Evolutionary conservation across 1,284 basidiomycete species (phyloP), one percentile per base, ranked within the genome.

Genomic region (Moesziomyces sp.): DNA sequence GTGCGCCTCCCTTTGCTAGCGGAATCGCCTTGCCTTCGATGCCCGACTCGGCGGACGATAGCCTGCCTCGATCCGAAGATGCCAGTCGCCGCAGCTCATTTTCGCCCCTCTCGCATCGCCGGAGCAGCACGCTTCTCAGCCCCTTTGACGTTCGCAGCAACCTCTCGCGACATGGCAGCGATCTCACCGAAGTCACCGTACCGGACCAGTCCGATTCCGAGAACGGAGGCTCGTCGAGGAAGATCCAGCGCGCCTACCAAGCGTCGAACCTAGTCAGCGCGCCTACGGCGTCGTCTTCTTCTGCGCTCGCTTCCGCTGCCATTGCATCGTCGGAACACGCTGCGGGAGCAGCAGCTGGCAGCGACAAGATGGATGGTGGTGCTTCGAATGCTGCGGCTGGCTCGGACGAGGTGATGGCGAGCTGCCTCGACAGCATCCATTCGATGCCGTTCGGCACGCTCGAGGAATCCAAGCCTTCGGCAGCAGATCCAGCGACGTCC

Each of bases 361-460:
- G 24, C 18, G 44, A 54, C n/a, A 42, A 51, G 14, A 21, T 11
- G 21, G 24, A 28, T 5, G 5, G 14, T 13, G 46, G 24, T 10
- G 42, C 56, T 7, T 19, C 19, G 21, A 47, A 33, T 3, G 13
- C 58, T 6, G 19, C 43, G 21, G 23, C 52, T 4, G 33, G 44
- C 8, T 56, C 61, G 2, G 68, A 71, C 44, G 61, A 55, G 9
- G 55, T 65, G 16, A 67, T 62, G 63, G 59, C 59, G 1, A 67
- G 59, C 50, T 72, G 69, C 45, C 52, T 72, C 19, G 64, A 73
- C 43, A 73, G 70, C 52, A 73, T 73, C 26, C 60, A 68, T 38
- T 68, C 70, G 21, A 24, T 57, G 44, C 56, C 61, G n/a, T 13
- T 47, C 7, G 40, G 28, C n/a, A 42, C 40, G 11, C 44, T n/a